phyloP scores from a whole-genome alignment of 1,139 yeast species.

The Hansenula lynferdii region DNA sequence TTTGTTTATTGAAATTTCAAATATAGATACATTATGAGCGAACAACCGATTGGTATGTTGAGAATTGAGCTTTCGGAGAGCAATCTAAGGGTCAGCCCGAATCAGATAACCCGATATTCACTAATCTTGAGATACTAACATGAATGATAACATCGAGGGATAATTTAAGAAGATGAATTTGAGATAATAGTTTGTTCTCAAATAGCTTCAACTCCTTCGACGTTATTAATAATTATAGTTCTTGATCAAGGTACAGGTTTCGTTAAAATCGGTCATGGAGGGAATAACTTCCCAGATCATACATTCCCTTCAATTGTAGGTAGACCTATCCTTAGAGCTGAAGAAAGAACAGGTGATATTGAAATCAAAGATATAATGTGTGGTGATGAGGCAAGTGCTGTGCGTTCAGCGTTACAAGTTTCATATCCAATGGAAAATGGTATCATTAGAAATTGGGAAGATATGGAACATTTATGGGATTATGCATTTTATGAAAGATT shows the following conservation, averaged over 20 bases:
- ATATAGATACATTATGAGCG: slow-evolving; percentile 13
- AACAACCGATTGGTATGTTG: slow-evolving; percentile 16
- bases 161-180: background rate
- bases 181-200: background rate
- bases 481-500: slow-evolving; percentile 91
- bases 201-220: background rate
- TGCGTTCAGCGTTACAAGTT: slow-evolving; percentile 83
- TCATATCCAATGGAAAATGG: slow-evolving; percentile 99
- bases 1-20: too few relatives aligned
- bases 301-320: slow-evolving; percentile 99
- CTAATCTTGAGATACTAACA: background rate
- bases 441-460: slow-evolving; percentile 96
- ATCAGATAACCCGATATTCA: too few relatives aligned
- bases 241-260: slow-evolving; percentile 99
- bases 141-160: background rate
- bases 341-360: slow-evolving; percentile 73
- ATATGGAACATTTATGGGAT: slow-evolving; percentile 98
- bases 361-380: slow-evolving; percentile 94
- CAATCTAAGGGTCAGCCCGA: too few relatives aligned
- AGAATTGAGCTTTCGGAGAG: background rate
- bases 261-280: slow-evolving; percentile 92
- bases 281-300: slow-evolving; percentile 95
- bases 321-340: slow-evolving; percentile 94
- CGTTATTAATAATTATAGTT: slow-evolving; percentile 33
- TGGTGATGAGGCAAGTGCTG: slow-evolving; percentile 92